Conservation (phyloP, 2,329 filamentous ascomycete species). For the Fusarium sororula region DNA sequence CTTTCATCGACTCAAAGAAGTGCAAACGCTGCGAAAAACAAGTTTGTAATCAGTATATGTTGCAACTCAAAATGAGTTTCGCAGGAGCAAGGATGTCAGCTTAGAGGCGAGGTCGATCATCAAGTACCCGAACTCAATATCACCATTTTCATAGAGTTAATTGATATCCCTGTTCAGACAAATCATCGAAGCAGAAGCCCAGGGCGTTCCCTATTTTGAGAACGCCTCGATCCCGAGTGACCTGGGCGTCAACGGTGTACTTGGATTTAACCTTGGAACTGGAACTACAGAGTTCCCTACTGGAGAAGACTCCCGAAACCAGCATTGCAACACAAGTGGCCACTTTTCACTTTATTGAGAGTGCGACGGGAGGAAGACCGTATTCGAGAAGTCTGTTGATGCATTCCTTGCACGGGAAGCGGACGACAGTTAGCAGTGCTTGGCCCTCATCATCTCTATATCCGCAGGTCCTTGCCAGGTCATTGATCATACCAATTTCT, state of each 20-base stretch:
- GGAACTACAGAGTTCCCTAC: constrained; percentile 16
- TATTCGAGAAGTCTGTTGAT: neutral
- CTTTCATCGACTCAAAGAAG: too few relatives aligned
- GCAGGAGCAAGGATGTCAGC: neutral
- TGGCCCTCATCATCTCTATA: neutral
- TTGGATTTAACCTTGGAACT: neutral
- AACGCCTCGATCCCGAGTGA: neutral
- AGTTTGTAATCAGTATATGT: too few relatives aligned
- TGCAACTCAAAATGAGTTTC: rapidly evolving
- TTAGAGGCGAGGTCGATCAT: neutral
- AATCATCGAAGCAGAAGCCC: neutral
- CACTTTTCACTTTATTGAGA: constrained; percentile 36
- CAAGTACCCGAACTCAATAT: neutral
- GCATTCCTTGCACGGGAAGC: too few relatives aligned
- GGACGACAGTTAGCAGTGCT: too few relatives aligned
- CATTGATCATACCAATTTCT: too few relatives aligned
- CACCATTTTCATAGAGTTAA: neutral
- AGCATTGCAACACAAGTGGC: constrained; percentile 38
- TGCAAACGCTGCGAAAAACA: too few relatives aligned
- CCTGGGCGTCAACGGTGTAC: neutral
- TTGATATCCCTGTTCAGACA: neutral
- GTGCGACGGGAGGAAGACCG: constrained; percentile 28
- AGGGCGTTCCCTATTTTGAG: neutral
- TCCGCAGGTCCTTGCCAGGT: neutral
- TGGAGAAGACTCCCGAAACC: constrained; percentile 30